phyloP scores from a whole-genome alignment of 2,329 filamentous ascomycete species.

The Alternaria alternata region DNA sequence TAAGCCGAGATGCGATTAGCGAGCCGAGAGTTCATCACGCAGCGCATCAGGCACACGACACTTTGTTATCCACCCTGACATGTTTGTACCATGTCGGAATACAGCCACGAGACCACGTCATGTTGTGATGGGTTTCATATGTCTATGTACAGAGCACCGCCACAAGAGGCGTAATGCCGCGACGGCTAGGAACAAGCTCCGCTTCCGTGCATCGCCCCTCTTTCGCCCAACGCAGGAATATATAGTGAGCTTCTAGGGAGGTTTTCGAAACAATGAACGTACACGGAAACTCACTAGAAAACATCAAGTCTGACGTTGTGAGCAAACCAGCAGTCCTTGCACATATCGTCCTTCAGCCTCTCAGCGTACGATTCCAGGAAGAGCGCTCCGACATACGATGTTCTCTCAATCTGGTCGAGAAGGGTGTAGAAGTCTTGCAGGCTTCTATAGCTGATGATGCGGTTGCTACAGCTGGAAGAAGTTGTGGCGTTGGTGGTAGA shows the following conservation, averaged over 20 bases:
- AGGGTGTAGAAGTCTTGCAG: slow-evolving; percentile 39
- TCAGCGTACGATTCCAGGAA: slow-evolving; percentile 22
- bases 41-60: slow-evolving; percentile 32
- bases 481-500: neutral
- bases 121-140: slow-evolving; percentile 9
- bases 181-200: neutral
- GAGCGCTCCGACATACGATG: slow-evolving; percentile 24
- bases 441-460: slow-evolving; percentile 28
- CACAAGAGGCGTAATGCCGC: slow-evolving; percentile 13
- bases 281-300: neutral
- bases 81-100: neutral
- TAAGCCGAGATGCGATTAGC: slow-evolving; percentile 29
- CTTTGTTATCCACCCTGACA: slow-evolving; percentile 15
- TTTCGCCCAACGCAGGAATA: neutral
- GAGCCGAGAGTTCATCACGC: slow-evolving; percentile 18
- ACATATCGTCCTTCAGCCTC: slow-evolving; percentile 31
- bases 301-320: slow-evolving; percentile 21
- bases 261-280: neutral
- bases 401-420: slow-evolving; percentile 35
- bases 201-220: neutral
- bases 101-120: slow-evolving; percentile 40
- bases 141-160: slow-evolving; percentile 14
- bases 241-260: neutral
- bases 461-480: neutral
- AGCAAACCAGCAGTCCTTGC: slow-evolving; percentile 36